Evolutionary conservation across 805 yeast species (phyloP).

Genomic region (Vanderwaltozyma tropicalis): DNA sequence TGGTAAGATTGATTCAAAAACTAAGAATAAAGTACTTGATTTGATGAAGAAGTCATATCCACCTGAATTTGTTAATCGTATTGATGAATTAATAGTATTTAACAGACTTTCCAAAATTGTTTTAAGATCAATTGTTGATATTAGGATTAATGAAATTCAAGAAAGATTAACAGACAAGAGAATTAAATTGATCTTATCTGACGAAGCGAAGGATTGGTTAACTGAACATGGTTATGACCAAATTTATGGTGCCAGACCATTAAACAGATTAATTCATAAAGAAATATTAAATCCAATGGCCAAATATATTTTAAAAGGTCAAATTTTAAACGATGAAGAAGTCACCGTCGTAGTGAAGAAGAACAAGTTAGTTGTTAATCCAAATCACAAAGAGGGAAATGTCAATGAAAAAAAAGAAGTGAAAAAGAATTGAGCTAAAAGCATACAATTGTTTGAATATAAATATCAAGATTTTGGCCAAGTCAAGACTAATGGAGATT

Average conservation of each 20-base stretch:
- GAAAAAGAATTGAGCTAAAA: not conserved
- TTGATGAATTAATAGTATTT: slow-evolving; percentile 89
- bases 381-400: slow-evolving; percentile 36
- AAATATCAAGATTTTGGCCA: no score
- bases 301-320: slow-evolving; percentile 65
- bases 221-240: slow-evolving; percentile 85
- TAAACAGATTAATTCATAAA: slow-evolving; percentile 82
- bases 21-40: slow-evolving; percentile 52
- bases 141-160: slow-evolving; percentile 72
- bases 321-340: slow-evolving; percentile 48
- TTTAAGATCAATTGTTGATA: slow-evolving; percentile 70
- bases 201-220: slow-evolving; percentile 65
- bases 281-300: slow-evolving; percentile 84
- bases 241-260: slow-evolving; percentile 90
- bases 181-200: slow-evolving; percentile 47
- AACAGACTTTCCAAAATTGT: slow-evolving; percentile 76
- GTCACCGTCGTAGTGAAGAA: slow-evolving; percentile 40
- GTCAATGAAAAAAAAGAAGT: not conserved
- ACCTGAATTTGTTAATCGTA: slow-evolving; percentile 90
- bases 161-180: slow-evolving; percentile 71
- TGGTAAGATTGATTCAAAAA: slow-evolving; percentile 44
- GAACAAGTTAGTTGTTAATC: slow-evolving; percentile 34
- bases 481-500: no score
- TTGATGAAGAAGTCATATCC: slow-evolving; percentile 67
- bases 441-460: not conserved